These are phyloP conservation scores for Abelmoschus esculentus DNA, from an alignment of 345 rosid species.

Conservation along the genomic window DNA sequence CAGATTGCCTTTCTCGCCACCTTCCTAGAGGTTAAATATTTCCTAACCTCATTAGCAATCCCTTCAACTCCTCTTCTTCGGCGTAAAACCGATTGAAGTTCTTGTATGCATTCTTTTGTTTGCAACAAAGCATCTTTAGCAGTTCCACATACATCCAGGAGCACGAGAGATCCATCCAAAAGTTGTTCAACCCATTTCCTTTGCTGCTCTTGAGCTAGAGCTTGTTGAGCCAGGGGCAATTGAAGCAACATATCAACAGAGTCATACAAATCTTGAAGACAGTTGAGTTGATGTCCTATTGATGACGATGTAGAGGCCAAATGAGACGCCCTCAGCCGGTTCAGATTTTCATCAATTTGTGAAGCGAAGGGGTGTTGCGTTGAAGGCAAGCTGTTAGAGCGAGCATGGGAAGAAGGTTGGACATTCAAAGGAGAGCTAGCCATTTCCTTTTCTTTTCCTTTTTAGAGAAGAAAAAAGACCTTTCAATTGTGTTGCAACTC, in stretches of 20 bases:
- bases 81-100: no score
- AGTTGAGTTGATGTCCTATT: background rate
- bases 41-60: background rate
- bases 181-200: slow-evolving; percentile 10
- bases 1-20: background rate
- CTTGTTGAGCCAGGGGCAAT: slow-evolving; percentile 15
- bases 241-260: slow-evolving; percentile 7
- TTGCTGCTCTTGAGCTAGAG: slow-evolving; percentile 17
- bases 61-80: no score
- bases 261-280: slow-evolving; percentile 16
- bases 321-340: background rate
- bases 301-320: background rate
- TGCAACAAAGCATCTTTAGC: background rate
- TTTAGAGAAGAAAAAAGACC: no score
- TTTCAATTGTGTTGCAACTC: no score
- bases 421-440: background rate
- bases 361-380: background rate
- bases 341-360: background rate
- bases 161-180: slow-evolving; percentile 21
- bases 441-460: slow-evolving; percentile 3
- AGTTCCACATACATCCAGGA: slow-evolving; percentile 1
- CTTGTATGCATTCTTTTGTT: background rate
- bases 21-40: background rate
- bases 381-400: slow-evolving; percentile 9
- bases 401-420: slow-evolving; percentile 11